Evolutionary conservation across 495 filamentous ascomycete genomes (phyloP), one percentile per base, ranked within the genome.

Genomic region (Aspergillus affinis): DNA sequence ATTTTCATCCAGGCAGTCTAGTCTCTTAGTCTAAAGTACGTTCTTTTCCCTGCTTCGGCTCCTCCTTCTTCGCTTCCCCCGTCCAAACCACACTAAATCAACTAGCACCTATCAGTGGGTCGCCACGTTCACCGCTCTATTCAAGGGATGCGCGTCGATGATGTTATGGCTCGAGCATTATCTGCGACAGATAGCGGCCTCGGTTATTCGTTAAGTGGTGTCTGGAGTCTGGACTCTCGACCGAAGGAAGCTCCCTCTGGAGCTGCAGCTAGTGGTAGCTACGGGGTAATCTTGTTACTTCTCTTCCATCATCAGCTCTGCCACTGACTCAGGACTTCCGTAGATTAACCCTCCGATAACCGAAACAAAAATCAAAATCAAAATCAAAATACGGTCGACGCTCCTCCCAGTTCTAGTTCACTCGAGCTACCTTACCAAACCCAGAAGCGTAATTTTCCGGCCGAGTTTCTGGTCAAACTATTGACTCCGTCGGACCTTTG

Each of bases 401-500:
- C 12, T 41, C 12, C 2, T 41, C 10, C 36, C 2, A 8, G 32
- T 36, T 12, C 32, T 41, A 32, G 30, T 32, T 12, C 30, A 41
- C 12, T 41, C 13, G 8, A 15, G 12, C 36, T 10, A 41, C 3
- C 8, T 17, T 41, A 41, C 36, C 36, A 41, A 41, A 15, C 13
- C 36, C 36, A 41, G 44, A 21, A 48, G 21, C 20, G 29, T 48
- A 27, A 17, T 49, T 48, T 19, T 27, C 47, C 57, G 49, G 50
- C 50, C 50, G 48, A 32, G 9, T 49, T 49, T 46, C 55, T 49
- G 21, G 18, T 26, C 27, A 49, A 30, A 36, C 54, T 49, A 57
- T 57, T 49, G 46, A 30, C 29, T 19, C 19, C 19, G 18, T 21
- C 48, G 48, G 48, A 21, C 18, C 18, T 49, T 20, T 54, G 52